These are phyloP conservation scores for Emergomyces orientalis DNA, from an alignment of 2,329 filamentous ascomycete genomes.

Conservation along the genomic window DNA sequence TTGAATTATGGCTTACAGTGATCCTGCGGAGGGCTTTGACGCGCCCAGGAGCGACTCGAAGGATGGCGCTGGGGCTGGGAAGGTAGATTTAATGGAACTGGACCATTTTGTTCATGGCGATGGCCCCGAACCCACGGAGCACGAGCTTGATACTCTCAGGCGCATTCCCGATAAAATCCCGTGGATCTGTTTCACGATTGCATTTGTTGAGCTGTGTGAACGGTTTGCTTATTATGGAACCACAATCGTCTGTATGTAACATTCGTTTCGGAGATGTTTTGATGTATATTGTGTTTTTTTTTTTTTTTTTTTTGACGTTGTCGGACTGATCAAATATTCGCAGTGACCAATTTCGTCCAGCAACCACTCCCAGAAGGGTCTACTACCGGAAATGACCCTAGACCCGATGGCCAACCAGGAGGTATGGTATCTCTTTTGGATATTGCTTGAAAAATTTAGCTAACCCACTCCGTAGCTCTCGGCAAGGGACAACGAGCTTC, in stretches of 20 bases:
- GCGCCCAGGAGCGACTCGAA: not conserved
- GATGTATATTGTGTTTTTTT: not conserved
- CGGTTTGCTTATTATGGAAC: constrained; percentile 69
- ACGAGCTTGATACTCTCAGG: constrained; percentile 27
- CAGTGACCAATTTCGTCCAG: constrained; percentile 54
- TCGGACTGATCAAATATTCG: not conserved
- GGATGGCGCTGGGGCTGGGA: not conserved
- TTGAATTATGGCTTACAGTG: constrained; percentile 3
- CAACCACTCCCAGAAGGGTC: constrained; percentile 46
- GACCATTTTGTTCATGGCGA: not conserved
- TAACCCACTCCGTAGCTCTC: constrained; percentile 45
- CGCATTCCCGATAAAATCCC: constrained; percentile 43
- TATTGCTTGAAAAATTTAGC: constrained; percentile 21
- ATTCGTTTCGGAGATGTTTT: not conserved
- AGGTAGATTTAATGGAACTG: not conserved
- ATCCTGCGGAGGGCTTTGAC: not conserved
- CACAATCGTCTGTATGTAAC: constrained; percentile 50
- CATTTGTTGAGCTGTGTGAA: constrained; percentile 64
- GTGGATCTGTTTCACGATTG: constrained; percentile 58
- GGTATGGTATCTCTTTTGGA: constrained; percentile 21
- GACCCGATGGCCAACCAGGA: constrained; percentile 24
- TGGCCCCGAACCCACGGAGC: constrained; percentile 20
- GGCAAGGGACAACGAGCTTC: constrained; percentile 50
- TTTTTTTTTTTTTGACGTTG: not conserved
- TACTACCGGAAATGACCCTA: constrained; percentile 41